Conservation (phyloP, 2,329 filamentous ascomycete genomes). For the Phaeosphaeria sp. region DNA sequence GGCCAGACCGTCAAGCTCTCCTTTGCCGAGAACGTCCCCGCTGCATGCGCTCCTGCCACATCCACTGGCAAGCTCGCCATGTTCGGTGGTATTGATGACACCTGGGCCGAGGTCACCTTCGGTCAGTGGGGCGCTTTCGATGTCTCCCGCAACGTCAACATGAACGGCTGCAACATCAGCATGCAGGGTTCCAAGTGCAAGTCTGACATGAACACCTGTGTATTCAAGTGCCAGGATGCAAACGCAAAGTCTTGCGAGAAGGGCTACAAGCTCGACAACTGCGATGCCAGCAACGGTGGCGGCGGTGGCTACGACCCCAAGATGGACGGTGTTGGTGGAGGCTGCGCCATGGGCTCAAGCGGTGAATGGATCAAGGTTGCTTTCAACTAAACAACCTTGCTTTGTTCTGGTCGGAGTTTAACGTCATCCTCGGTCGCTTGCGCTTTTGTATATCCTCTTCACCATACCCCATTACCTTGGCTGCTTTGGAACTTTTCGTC, state of each 20-base stretch:
- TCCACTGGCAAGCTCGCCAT: conserved; percentile 39
- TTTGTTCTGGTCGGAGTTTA: conserved; percentile 17
- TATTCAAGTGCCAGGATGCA: conserved; percentile 50
- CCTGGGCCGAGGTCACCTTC: conserved; percentile 55
- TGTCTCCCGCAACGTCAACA: conserved; percentile 54
- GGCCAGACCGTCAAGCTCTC: conserved; percentile 49
- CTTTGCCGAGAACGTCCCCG: conserved; percentile 45
- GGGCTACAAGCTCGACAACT: conserved; percentile 51
- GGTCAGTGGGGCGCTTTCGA: conserved; percentile 50
- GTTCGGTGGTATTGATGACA: conserved; percentile 51
- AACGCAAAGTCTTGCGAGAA: conserved; percentile 40
- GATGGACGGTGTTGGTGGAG: conserved; percentile 37
- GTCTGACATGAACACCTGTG: conserved; percentile 52
- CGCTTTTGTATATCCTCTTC: conserved; percentile 25
- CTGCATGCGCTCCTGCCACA: conserved; percentile 51
- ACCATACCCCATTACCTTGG: conserved; percentile 22
- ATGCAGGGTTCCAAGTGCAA: conserved; percentile 50
- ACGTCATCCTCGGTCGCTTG: conserved; percentile 13
- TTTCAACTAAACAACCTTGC: conserved; percentile 20
- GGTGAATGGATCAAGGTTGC: conserved; percentile 38
- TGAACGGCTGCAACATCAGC: conserved; percentile 50
- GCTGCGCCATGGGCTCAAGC: conserved; percentile 36
- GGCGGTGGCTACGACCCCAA: conserved; percentile 37
- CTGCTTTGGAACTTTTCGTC: conserved; percentile 23
- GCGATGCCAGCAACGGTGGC: conserved; percentile 31